Base-by-base conservation (phyloP, 352 stramenopile genomes). In the Thraustochytrium striatum region DNA sequence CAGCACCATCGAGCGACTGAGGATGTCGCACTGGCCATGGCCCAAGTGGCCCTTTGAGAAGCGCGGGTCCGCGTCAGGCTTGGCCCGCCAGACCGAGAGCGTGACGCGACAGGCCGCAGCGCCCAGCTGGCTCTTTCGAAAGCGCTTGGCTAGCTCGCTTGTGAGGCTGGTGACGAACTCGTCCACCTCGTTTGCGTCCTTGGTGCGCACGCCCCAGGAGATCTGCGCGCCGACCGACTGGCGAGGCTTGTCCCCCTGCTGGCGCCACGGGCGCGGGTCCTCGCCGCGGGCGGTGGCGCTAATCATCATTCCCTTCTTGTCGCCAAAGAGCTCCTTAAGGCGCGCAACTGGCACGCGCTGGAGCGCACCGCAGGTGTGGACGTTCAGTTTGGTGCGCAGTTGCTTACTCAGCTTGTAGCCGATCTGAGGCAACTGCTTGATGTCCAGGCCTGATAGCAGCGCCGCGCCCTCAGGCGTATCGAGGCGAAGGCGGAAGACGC, bases 161-260 rank as follows among this genome's bases (percentile, higher is more conserved):
- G 87, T 87, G 13, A 97, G 69, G 21, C 89, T 87, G 62, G 85
- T 85, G 39, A 97, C 81, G 58, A 97, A 97, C 19, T 30, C 43
- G n/a, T 87, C 83, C 0, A 88, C 90, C n/a, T 89, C 85, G 33
- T 91, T 86, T 38, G 88, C 72, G 82, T 87, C 89, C 32, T 83
- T 87, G n/a, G 92, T 85, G 0, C 92, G 88, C 61, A 97, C 93
- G 0, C 92, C 92, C 79, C 94, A 97, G 82, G 95, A 96, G 8
- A 96, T 87, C n/a, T 96, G 89, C 1, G 92, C 90, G 13, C 90
- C 94, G 2, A 97, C 88, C 55, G 89, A 94, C 82, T 96, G 95
- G 1, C 89, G 84, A 82, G 87, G 88, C 82, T 88, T 80, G 53
- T 43, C 25, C 1, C 53, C 70, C 32, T 69, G 39, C 3, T 44